Evolutionary conservation across 768 basidiomycete genomes (phyloP).

Genomic region (Pisolithus microcarpus): DNA sequence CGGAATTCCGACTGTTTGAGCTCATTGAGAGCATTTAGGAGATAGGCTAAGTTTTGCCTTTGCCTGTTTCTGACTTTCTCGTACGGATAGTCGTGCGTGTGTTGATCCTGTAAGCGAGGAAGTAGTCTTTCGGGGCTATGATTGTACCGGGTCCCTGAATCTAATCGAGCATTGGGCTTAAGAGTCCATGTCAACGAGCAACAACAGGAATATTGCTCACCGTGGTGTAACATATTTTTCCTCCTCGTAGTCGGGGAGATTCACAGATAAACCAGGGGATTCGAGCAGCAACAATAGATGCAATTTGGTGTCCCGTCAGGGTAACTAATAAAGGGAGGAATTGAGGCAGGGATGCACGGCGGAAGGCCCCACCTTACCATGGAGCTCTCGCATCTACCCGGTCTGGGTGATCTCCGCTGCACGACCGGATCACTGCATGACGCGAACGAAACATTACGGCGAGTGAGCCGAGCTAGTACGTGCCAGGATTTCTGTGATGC

Average conservation of each 20-base stretch:
- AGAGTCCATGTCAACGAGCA: too few species aligned
- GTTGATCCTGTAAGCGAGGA: neutral
- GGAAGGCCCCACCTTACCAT: neutral
- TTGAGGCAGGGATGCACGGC: neutral
- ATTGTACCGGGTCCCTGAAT: neutral
- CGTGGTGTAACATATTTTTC: conserved; percentile 1
- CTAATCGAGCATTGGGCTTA: neutral
- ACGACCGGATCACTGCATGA: neutral
- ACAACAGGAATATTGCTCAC: neutral
- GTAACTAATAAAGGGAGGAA: neutral
- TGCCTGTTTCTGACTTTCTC: conserved; percentile 13
- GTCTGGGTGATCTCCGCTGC: neutral
- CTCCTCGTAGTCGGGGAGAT: neutral
- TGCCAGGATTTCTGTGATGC: neutral
- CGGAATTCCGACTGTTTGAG: conserved; percentile 31
- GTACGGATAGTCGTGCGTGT: conserved; percentile 2
- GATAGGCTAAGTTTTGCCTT: conserved; percentile 32
- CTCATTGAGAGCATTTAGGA: conserved; percentile 34
- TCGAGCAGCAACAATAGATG: neutral
- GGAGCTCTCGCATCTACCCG: neutral
- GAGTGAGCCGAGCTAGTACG: neutral
- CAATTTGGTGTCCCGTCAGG: too few species aligned
- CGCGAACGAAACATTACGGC: neutral
- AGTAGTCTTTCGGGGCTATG: neutral
- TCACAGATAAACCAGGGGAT: neutral